These are phyloP conservation scores for Inonotus obliquus DNA, from an alignment of 1,284 basidiomycete genomes.

Conservation along the genomic window DNA sequence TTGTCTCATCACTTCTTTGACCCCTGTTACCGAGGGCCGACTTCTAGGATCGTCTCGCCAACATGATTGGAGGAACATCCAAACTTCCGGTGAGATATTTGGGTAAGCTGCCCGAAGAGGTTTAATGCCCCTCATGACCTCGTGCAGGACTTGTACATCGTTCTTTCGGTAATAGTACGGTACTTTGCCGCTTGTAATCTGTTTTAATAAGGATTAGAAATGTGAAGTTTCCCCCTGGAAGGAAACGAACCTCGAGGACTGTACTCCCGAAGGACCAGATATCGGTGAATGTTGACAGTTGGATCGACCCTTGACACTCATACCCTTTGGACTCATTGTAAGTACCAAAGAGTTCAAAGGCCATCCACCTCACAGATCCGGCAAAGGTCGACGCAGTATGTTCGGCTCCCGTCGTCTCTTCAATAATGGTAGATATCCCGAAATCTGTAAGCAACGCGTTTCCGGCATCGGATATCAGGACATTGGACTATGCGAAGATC, in stretches of 20 bases:
- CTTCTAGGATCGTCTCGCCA: conserved; percentile 11
- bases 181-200: conserved; percentile 16
- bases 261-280: conserved; percentile 18
- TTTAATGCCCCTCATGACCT: conserved; percentile 10
- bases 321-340: background rate
- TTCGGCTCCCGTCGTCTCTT: conserved; percentile 9
- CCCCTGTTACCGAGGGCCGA: conserved; percentile 7
- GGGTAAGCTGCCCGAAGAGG: conserved; percentile 3
- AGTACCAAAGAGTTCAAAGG: conserved; percentile 11
- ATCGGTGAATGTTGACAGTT: conserved; percentile 11
- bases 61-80: conserved; percentile 13
- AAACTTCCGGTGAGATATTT: conserved; percentile 8
- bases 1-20: conserved; percentile 5
- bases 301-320: background rate
- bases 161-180: conserved; percentile 16
- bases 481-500: conserved; percentile 10
- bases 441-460: conserved; percentile 16
- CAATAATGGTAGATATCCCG: conserved; percentile 16
- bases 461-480: conserved; percentile 15
- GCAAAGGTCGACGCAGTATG: conserved; percentile 11
- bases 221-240: background rate
- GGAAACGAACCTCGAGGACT: conserved; percentile 5
- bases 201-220: background rate
- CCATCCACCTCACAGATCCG: conserved; percentile 19
- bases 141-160: conserved; percentile 16